Evolutionary conservation across 1,284 basidiomycete genomes (phyloP).

Genomic region (Ustilago curta): DNA sequence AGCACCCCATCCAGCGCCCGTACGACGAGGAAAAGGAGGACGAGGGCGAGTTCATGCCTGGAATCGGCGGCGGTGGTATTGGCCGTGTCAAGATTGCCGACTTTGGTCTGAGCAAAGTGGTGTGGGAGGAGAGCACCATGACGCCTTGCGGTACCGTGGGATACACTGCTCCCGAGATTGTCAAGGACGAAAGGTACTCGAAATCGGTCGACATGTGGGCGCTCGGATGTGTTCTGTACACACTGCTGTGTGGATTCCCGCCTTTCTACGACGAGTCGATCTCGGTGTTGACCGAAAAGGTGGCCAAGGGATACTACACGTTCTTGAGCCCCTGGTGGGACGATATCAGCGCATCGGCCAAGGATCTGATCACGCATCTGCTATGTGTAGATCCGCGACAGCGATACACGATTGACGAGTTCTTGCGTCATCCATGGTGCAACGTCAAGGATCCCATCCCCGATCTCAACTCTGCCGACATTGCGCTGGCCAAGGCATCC

Average conservation of each 20-base stretch:
- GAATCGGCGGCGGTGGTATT: conserved; percentile 94
- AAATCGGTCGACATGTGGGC: conserved; percentile 99
- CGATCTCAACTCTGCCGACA: conserved; percentile 64
- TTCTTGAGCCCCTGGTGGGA: conserved; percentile 99
- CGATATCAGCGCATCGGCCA: conserved; percentile 88
- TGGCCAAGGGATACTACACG: conserved; percentile 95
- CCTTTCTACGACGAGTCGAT: conserved; percentile 99
- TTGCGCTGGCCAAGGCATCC: conserved; percentile 61
- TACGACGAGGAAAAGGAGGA: conserved; percentile 99
- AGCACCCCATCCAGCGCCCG: conserved; percentile 77
- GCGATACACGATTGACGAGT: conserved; percentile 97
- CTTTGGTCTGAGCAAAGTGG: conserved; percentile 96
- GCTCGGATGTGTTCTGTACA: conserved; percentile 97
- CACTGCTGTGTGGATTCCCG: conserved; percentile 96
- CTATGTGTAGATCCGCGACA: conserved; percentile 95
- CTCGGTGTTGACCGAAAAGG: conserved; percentile 97
- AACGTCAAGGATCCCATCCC: conserved; percentile 71
- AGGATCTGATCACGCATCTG: conserved; percentile 93
- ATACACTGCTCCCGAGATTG: conserved; percentile 99
- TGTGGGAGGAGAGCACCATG: conserved; percentile 99
- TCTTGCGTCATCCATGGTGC: conserved; percentile 96
- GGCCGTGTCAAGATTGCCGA: conserved; percentile 99
- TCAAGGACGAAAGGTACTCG: conserved; percentile 98
- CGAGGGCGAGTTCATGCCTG: conserved; percentile 93
- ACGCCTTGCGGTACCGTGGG: conserved; percentile 99